Evolutionary conservation across 164 flowering plant species (phyloP).

Genomic region (Macadamia tetraphylla): DNA sequence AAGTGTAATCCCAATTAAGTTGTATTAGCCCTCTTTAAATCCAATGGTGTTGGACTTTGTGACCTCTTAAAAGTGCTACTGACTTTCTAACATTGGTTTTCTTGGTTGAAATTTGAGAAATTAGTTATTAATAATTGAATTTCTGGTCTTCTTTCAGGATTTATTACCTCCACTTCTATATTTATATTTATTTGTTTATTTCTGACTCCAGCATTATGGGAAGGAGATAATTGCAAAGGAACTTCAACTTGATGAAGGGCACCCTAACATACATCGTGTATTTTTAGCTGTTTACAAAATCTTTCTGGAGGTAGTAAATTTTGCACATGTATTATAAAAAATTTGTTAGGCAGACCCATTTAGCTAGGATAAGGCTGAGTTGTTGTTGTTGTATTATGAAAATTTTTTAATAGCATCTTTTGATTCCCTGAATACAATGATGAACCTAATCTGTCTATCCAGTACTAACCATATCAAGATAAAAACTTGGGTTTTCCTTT

Average conservation of each 20-base stretch:
- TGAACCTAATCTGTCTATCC: neutral
- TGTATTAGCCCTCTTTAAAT: neutral
- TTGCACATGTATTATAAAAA: neutral
- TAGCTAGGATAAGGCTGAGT: no score
- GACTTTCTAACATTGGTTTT: no score
- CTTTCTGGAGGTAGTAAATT: constrained; percentile 52
- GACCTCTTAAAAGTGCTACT: neutral
- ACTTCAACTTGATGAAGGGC: constrained; percentile 45
- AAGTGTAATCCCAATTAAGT: no score
- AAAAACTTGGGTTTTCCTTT: no score
- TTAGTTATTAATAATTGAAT: neutral
- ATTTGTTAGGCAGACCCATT: no score
- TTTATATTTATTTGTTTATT: neutral
- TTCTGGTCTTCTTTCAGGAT: neutral
- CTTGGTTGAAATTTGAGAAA: no score
- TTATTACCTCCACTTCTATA: neutral
- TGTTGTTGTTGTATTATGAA: no score
- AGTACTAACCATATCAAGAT: no score
- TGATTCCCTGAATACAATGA: neutral
- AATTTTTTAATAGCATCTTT: no score
- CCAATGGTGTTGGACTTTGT: neutral
- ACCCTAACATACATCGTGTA: constrained; percentile 44
- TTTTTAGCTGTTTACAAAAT: constrained; percentile 56
- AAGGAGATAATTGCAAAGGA: constrained; percentile 60
- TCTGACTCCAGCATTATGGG: constrained; percentile 42